Base-by-base conservation (phyloP, 2,329 filamentous ascomycete genomes). In the Lecanicillium sp. region DNA sequence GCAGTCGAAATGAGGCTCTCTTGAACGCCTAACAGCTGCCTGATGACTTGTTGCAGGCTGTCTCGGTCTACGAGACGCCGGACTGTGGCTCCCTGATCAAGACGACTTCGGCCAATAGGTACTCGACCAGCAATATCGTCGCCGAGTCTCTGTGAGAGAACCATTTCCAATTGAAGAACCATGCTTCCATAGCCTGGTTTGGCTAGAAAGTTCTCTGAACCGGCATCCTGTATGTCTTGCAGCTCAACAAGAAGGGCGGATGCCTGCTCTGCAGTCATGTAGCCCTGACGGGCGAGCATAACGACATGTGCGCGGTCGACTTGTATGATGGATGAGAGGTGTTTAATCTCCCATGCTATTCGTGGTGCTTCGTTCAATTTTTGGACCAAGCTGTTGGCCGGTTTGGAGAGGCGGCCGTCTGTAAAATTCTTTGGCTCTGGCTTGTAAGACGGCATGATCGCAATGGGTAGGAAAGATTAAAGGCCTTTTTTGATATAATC, bases 1-100 rank as follows among this genome's bases (percentile, higher is more conserved):
- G 22, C 75, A 0, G 78, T 78, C 1, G 79, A 77, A 35, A 84
- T 80, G 41, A 84, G 75, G 0, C 80, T 41, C 37, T 42, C 14
- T 36, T 45, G 29, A 6, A 38, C 18, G 29, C n/a, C 12, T 18
- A 38, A 29, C 9, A 38, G 36, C 16, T 33, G 18, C 20, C 18
- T 14, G 6, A 27, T 11, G 20, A 38, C 36, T 14, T 4, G 11
- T 14, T 32, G 30, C 5, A 33, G 19, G 29, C 20, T 16, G 36
- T 16, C 36, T 9, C 20, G 17, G 18, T 38, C 36, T 9, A 38
- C 36, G 15, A 38, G 18, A 19, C 36, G 36, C 15, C 29, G 29
- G 14, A 38, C 29, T 16, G 36, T 38, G 9, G 18, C 36, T 29
- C 36, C 36, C 14, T 38, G 36, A 29, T 38, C 36, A 1, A 38